phyloP scores from a whole-genome alignment of 805 yeast genomes.

The Metschnikowia cerradonensis region DNA sequence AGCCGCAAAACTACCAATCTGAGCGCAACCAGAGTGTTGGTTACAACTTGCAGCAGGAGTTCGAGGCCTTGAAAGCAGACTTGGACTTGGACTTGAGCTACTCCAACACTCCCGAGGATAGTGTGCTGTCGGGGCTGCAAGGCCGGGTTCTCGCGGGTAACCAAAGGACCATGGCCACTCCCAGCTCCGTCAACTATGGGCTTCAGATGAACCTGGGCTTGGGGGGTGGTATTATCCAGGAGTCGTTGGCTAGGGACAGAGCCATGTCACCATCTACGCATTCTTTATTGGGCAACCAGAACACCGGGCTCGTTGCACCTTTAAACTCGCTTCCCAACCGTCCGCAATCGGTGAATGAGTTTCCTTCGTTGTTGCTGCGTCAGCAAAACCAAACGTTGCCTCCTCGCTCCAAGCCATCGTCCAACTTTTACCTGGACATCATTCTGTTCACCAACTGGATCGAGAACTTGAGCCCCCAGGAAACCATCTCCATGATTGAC shows the following conservation, averaged over 20 bases:
- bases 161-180: conserved; percentile 19
- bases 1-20: conserved; percentile 7
- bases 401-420: conserved; percentile 16
- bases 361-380: conserved; percentile 14
- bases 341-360: conserved; percentile 43
- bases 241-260: conserved; percentile 18
- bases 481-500: conserved; percentile 51
- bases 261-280: conserved; percentile 21
- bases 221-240: conserved; percentile 3
- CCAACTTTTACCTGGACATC: conserved; percentile 38
- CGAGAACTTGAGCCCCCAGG: conserved; percentile 42
- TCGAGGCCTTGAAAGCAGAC: conserved; percentile 44
- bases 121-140: neutral
- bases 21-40: conserved; percentile 42
- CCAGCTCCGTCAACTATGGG: conserved; percentile 10
- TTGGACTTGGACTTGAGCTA: conserved; percentile 41
- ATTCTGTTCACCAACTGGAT: conserved; percentile 38
- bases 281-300: conserved; percentile 25
- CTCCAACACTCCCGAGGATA: conserved; percentile 7
- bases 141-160: conserved; percentile 8
- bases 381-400: conserved; percentile 4
- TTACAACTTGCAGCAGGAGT: conserved; percentile 44
- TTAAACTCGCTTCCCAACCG: conserved; percentile 33
- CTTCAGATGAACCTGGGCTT: conserved; percentile 4
- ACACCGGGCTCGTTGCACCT: conserved; percentile 26